These are phyloP conservation scores for Zygosaccharomyces kombuchaensis DNA, from an alignment of 805 yeast genomes.

Conservation along the genomic window DNA sequence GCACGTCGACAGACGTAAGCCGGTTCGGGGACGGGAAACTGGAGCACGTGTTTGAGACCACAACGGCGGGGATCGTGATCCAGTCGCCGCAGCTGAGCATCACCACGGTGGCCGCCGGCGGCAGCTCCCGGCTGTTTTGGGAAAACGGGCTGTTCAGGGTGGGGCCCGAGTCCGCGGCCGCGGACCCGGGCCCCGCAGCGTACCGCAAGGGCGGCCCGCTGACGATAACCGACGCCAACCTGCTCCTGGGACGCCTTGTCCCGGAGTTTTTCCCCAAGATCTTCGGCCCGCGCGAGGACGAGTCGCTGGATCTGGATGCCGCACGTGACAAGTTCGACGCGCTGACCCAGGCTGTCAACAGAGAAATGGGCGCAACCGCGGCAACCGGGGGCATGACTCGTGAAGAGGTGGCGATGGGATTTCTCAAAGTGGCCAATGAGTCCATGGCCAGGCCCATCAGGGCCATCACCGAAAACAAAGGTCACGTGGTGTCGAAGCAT, in stretches of 20 bases:
- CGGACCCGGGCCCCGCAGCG: constrained; percentile 89
- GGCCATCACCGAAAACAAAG: constrained; percentile 79
- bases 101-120: constrained; percentile 82
- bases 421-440: constrained; percentile 77
- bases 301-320: constrained; percentile 56
- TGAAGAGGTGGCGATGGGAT: constrained; percentile 75
- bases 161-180: constrained; percentile 84
- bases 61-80: constrained; percentile 77
- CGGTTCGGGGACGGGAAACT: constrained; percentile 63
- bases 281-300: constrained; percentile 76
- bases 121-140: constrained; percentile 66
- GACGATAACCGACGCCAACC: constrained; percentile 81
- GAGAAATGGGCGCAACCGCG: constrained; percentile 37
- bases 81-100: constrained; percentile 83
- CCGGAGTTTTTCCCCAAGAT: constrained; percentile 76
- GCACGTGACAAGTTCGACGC: constrained; percentile 48
- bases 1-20: constrained; percentile 83
- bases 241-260: constrained; percentile 64
- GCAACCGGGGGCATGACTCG: constrained; percentile 42
- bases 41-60: constrained; percentile 78
- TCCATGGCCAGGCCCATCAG: constrained; percentile 90
- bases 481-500: constrained; percentile 61
- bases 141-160: constrained; percentile 71
- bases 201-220: constrained; percentile 81
- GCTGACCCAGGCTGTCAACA: constrained; percentile 55